Percentiles rank a stretch among this genome's conserved stretches.
Evolutionary conservation across 257 asterid species (phyloP).

Genomic region (Marsdenia floribunda): DNA sequence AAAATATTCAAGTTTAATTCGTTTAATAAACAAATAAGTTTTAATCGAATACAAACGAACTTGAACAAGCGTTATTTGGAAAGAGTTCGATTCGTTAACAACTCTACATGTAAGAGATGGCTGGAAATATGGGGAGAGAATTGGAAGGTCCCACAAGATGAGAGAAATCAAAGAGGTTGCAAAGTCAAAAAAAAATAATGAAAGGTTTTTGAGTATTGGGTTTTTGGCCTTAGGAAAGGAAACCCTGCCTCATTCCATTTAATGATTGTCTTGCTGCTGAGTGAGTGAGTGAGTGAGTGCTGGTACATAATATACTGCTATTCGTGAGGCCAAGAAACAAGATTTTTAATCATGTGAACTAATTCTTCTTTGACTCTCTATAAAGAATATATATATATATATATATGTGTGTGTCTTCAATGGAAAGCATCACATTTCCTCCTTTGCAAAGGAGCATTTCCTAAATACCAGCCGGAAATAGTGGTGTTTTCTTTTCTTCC

Average conservation of each 20-base stretch:
- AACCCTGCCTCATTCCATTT: neutral
- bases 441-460: neutral
- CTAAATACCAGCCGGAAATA: neutral
- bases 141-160: neutral
- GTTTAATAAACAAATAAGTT: too few species aligned
- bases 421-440: conserved; percentile 14
- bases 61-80: too few species aligned
- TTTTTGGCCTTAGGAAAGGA: neutral
- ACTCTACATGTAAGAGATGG: too few species aligned
- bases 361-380: conserved; percentile 10
- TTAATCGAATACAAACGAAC: too few species aligned
- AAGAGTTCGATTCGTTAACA: too few species aligned
- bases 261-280: neutral
- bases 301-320: neutral
- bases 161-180: neutral
- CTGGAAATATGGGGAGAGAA: too few species aligned
- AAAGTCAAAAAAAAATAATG: conserved; percentile 3
- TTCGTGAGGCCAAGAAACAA: conserved; percentile 6
- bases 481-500: neutral
- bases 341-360: conserved; percentile 12
- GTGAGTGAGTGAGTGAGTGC: too few species aligned
- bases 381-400: too few species aligned
- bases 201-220: too few species aligned
- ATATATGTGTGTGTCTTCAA: too few species aligned
- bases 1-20: too few species aligned